Conservation (phyloP, 768 basidiomycete genomes). For the Agrocybe pediades region DNA sequence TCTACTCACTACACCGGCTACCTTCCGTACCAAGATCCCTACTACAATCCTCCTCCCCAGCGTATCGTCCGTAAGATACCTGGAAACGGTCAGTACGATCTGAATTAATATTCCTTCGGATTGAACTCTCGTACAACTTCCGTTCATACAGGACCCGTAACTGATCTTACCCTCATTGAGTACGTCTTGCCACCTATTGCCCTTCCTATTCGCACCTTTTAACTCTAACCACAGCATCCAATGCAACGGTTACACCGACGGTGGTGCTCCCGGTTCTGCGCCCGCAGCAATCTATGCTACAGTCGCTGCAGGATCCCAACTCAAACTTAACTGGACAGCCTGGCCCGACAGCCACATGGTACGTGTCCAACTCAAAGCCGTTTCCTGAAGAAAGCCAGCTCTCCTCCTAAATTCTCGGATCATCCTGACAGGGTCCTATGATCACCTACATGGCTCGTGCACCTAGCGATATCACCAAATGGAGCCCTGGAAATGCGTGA, state of each 20-base stretch:
- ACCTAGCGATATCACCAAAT: constrained; percentile 42
- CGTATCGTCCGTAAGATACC: constrained; percentile 45
- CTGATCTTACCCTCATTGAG: constrained; percentile 40
- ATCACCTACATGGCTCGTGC: constrained; percentile 51
- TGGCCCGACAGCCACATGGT: constrained; percentile 36
- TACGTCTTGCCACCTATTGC: constrained; percentile 9
- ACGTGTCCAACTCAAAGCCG: not conserved
- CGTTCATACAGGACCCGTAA: constrained; percentile 32
- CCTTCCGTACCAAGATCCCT: constrained; percentile 37
- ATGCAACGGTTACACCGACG: constrained; percentile 32
- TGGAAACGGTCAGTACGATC: constrained; percentile 33
- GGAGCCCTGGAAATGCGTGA: constrained; percentile 43
- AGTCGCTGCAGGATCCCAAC: constrained; percentile 38
- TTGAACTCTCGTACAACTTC: not conserved
- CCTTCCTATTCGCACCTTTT: not conserved
- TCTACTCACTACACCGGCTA: constrained; percentile 38
- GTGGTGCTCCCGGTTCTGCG: constrained; percentile 28
- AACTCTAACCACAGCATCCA: constrained; percentile 25
- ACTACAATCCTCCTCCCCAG: constrained; percentile 33
- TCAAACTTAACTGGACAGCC: constrained; percentile 44
- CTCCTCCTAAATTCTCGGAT: not conserved
- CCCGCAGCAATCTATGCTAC: constrained; percentile 42
- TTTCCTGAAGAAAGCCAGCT: not conserved
- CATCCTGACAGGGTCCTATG: constrained; percentile 39
- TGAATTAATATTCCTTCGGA: not conserved